Percentiles rank a stretch among this genome's conserved stretches.
These are phyloP conservation scores for Penicillium vulpinum DNA, from an alignment of 2,329 filamentous ascomycete genomes.

Conservation along the genomic window DNA sequence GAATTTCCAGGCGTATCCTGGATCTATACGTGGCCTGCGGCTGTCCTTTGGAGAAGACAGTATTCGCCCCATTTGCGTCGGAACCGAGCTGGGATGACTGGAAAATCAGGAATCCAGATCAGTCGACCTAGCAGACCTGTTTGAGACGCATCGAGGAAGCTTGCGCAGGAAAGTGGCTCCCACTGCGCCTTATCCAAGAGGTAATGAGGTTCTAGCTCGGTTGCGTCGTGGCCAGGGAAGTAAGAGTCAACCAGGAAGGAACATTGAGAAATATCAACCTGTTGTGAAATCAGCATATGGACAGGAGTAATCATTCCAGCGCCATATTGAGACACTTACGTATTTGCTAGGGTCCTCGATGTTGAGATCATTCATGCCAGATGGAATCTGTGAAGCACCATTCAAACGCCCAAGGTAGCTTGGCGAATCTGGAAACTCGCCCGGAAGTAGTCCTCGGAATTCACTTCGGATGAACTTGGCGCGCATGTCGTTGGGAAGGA, in stretches of 20 bases:
- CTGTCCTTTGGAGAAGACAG: conserved; percentile 68
- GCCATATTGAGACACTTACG: conserved; percentile 48
- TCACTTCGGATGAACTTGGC: conserved; percentile 90
- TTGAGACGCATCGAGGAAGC: conserved; percentile 75
- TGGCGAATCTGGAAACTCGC: conserved; percentile 78
- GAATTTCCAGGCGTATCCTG: neutral
- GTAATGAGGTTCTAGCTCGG: conserved; percentile 77
- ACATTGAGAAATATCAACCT: conserved; percentile 71
- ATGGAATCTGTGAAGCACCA: conserved; percentile 79
- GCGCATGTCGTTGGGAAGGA: conserved; percentile 77
- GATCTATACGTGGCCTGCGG: conserved; percentile 7
- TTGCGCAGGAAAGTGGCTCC: conserved; percentile 72
- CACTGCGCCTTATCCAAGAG: conserved; percentile 71
- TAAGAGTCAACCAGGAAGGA: conserved; percentile 85
- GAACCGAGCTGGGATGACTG: conserved; percentile 67
- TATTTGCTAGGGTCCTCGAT: conserved; percentile 86
- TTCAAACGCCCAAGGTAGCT: conserved; percentile 71
- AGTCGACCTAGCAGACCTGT: conserved; percentile 74
- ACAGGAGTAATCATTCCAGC: neutral
- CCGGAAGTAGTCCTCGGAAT: conserved; percentile 84
- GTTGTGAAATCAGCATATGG: conserved; percentile 16
- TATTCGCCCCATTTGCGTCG: conserved; percentile 83
- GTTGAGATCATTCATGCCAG: conserved; percentile 90
- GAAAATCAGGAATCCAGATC: conserved; percentile 75
- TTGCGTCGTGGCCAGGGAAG: conserved; percentile 61